Percentiles rank a stretch among this genome's conserved stretches.
These are phyloP conservation scores for Centaurea solstitialis DNA, from an alignment of 129 eudicot genomes.

Conservation along the genomic window DNA sequence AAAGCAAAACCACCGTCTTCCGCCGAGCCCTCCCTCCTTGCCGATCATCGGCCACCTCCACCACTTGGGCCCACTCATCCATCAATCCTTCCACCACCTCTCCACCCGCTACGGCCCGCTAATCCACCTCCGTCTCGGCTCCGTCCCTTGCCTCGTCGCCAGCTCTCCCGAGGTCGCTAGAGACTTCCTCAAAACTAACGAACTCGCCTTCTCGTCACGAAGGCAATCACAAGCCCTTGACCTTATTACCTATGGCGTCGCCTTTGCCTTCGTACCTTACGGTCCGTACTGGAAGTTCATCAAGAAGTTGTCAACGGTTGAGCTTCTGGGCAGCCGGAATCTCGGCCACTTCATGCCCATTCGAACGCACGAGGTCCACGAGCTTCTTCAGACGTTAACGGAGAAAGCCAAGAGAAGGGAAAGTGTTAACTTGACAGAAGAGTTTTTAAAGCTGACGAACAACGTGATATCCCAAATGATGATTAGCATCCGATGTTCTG, in stretches of 20 bases:
- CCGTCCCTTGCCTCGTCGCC: constrained; percentile 40
- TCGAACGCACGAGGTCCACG: constrained; percentile 27
- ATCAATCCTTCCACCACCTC: constrained; percentile 45
- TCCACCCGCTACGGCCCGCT: constrained; percentile 50
- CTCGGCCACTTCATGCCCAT: constrained; percentile 48
- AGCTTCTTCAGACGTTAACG: constrained; percentile 18
- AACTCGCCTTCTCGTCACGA: constrained; percentile 41
- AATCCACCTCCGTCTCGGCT: constrained; percentile 50
- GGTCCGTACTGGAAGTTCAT: constrained; percentile 61
- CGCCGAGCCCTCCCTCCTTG: constrained; percentile 57
- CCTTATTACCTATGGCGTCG: constrained; percentile 36
- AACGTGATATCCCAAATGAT: constrained; percentile 52
- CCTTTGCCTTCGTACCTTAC: constrained; percentile 54
- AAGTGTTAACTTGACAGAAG: constrained; percentile 42
- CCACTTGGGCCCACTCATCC: constrained; percentile 57
- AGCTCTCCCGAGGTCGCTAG: constrained; percentile 50
- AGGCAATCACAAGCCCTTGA: constrained; percentile 37
- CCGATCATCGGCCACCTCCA: constrained; percentile 64
- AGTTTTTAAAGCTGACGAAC: constrained; percentile 47
- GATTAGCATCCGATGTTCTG: constrained; percentile 53
- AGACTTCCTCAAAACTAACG: constrained; percentile 52
- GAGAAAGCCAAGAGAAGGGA: constrained; percentile 28
- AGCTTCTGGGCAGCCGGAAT: constrained; percentile 44
- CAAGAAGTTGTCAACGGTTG: constrained; percentile 45
- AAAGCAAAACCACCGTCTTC: constrained; percentile 29